Percentiles rank a stretch among this genome's conserved stretches.
Conservation (phyloP, 2,329 filamentous ascomycete genomes). For the Penicillium sp. region DNA sequence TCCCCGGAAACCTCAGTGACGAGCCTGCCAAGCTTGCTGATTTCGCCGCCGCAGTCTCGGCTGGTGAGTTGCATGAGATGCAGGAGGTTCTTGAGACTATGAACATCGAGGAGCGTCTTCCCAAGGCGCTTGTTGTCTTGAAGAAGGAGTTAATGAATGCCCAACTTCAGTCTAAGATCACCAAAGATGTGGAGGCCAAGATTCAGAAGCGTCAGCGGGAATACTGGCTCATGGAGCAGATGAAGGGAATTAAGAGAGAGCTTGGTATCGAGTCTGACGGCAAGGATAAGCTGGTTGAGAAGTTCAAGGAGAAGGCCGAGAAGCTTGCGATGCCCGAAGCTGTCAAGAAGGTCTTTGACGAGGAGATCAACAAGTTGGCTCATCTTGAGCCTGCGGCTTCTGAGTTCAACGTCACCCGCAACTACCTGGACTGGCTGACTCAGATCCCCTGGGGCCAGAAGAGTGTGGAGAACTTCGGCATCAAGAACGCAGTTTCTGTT, state of each 20-base stretch:
- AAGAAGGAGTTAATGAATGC: slow-evolving; percentile 99
- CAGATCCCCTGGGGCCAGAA: slow-evolving; percentile 97
- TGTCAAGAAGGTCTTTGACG: slow-evolving; percentile 96
- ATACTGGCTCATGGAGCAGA: slow-evolving; percentile 99
- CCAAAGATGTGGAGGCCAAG: slow-evolving; percentile 95
- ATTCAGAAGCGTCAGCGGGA: slow-evolving; percentile 97
- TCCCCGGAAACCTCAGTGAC: slow-evolving; percentile 88
- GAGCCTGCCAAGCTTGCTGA: slow-evolving; percentile 95
- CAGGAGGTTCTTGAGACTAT: slow-evolving; percentile 87
- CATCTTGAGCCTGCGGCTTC: slow-evolving; percentile 94
- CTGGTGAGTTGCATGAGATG: slow-evolving; percentile 85
- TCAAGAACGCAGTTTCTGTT: slow-evolving; percentile 84
- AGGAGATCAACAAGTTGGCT: slow-evolving; percentile 95
- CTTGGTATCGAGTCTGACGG: slow-evolving; percentile 96
- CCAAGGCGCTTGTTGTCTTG: slow-evolving; percentile 85
- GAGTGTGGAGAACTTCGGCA: slow-evolving; percentile 94
- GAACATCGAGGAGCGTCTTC: slow-evolving; percentile 88
- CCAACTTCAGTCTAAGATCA: slow-evolving; percentile 93
- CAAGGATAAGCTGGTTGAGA: slow-evolving; percentile 96
- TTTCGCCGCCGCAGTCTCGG: slow-evolving; percentile 95
- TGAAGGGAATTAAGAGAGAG: slow-evolving; percentile 96
- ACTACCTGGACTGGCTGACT: slow-evolving; percentile 98
- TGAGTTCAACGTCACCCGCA: slow-evolving; percentile 97
- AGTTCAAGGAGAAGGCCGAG: slow-evolving; percentile 91
- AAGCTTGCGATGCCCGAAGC: slow-evolving; percentile 96